These are phyloP conservation scores for Aeminium ludgeri DNA, from an alignment of 495 filamentous ascomycete species.

Conservation along the genomic window DNA sequence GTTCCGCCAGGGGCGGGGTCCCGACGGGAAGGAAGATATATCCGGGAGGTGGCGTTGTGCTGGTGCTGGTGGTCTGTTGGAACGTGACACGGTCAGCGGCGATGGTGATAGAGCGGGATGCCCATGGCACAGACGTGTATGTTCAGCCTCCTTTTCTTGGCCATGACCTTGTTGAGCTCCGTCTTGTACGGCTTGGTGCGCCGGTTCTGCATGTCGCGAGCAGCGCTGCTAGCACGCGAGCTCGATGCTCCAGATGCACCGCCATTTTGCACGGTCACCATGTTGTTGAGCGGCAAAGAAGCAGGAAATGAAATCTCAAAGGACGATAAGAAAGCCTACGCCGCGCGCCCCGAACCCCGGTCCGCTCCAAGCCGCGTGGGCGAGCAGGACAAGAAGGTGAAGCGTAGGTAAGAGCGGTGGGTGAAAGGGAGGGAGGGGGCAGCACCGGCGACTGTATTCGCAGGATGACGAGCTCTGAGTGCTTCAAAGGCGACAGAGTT, in stretches of 20 bases:
- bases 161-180: slow-evolving; percentile 39
- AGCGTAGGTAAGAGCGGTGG: too few species aligned
- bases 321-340: too few species aligned
- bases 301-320: too few species aligned
- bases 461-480: too few species aligned
- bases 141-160: slow-evolving; percentile 43
- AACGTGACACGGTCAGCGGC: neutral
- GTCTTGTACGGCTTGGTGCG: slow-evolving; percentile 34
- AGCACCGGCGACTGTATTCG: too few species aligned
- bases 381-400: too few species aligned
- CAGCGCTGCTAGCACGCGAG: slow-evolving; percentile 5
- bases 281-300: too few species aligned
- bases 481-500: too few species aligned
- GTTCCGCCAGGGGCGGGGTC: slow-evolving; percentile 52
- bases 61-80: neutral
- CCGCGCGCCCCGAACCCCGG: too few species aligned
- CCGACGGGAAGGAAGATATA: slow-evolving; percentile 76
- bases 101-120: neutral
- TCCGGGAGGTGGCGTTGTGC: slow-evolving; percentile 43
- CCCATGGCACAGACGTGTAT: slow-evolving; percentile 33
- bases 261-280: neutral
- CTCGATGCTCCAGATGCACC: slow-evolving; percentile 3
- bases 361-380: too few species aligned
- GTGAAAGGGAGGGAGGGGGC: too few species aligned
- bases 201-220: slow-evolving; percentile 24